Evolutionary conservation across 345 rosid species (phyloP).

Genomic region (Populus ilicifolia): DNA sequence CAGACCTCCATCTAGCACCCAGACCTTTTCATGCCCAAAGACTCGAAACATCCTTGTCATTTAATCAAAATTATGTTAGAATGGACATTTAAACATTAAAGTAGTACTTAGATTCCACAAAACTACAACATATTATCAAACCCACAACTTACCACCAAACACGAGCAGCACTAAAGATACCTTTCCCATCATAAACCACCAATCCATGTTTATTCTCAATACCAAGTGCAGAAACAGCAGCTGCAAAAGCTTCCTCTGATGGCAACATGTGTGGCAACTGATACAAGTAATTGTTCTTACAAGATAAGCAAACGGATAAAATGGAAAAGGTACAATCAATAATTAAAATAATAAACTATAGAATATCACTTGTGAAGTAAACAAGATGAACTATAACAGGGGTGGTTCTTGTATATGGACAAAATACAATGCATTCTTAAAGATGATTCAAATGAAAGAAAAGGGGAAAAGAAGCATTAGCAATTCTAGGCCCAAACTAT

Average conservation of each 20-base stretch:
- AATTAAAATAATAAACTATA: background rate
- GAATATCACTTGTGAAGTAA: background rate
- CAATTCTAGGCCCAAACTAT: background rate
- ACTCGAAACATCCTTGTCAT: slow-evolving; percentile 87
- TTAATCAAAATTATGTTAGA: background rate
- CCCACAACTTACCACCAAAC: slow-evolving; percentile 90
- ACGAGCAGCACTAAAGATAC: slow-evolving; percentile 96
- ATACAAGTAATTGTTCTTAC: slow-evolving; percentile 17
- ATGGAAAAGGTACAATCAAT: background rate
- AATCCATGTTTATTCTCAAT: slow-evolving; percentile 79
- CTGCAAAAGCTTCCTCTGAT: slow-evolving; percentile 93
- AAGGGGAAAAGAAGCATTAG: background rate
- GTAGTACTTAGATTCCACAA: background rate
- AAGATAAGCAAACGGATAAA: background rate
- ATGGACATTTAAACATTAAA: background rate
- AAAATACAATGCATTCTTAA: background rate
- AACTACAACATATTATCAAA: slow-evolving; percentile 5
- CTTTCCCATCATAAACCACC: slow-evolving; percentile 98
- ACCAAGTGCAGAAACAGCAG: slow-evolving; percentile 94
- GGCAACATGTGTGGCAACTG: slow-evolving; percentile 99
- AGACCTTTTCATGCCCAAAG: slow-evolving; percentile 82
- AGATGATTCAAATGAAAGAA: background rate
- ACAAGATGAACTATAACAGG: background rate
- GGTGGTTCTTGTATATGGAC: background rate
- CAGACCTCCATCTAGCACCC: slow-evolving; percentile 97